Percentiles rank a stretch among this genome's conserved stretches.
Evolutionary conservation across 2,329 filamentous ascomycete genomes (phyloP).

Genomic region (Trichoderma harzianum): DNA sequence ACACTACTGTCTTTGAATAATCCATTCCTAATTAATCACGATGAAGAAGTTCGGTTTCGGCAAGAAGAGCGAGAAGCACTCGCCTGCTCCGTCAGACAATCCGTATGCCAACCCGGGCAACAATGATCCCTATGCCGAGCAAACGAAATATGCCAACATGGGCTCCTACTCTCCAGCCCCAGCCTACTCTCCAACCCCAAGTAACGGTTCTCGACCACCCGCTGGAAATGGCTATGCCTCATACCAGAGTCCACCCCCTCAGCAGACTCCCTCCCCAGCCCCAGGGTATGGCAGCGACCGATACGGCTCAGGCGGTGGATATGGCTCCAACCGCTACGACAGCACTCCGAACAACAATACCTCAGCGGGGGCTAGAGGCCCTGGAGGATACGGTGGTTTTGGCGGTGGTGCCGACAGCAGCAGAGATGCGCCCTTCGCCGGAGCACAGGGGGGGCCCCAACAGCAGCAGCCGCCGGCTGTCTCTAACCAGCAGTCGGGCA

Average conservation of each 20-base stretch:
- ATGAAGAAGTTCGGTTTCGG: conserved; percentile 63
- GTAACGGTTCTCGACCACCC: conserved; percentile 25
- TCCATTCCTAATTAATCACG: conserved; percentile 21
- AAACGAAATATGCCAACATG: conserved; percentile 43
- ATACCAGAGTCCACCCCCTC: conserved; percentile 18
- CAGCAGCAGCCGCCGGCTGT: conserved; percentile 33
- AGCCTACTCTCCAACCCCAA: conserved; percentile 45
- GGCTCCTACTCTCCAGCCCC: conserved; percentile 46
- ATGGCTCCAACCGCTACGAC: conserved; percentile 53
- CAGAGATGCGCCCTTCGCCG: conserved; percentile 61
- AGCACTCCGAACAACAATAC: conserved; percentile 30
- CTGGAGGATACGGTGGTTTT: conserved; percentile 60
- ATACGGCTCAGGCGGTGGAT: conserved; percentile 50
- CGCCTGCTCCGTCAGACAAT: conserved; percentile 44
- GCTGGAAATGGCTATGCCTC: conserved; percentile 17
- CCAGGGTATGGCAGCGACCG: conserved; percentile 52
- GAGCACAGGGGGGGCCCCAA: conserved; percentile 49
- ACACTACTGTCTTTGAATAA: not conserved
- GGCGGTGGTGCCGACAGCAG: conserved; percentile 51
- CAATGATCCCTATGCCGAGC: conserved; percentile 53
- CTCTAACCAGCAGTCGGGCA: conserved; percentile 27
- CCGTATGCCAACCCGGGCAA: conserved; percentile 55
- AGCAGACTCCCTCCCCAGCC: conserved; percentile 32
- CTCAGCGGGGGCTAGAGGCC: conserved; percentile 39
- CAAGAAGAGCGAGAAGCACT: conserved; percentile 52